Conservation (phyloP, 2,329 filamentous ascomycete genomes). For the Trichoderma koningiopsis region DNA sequence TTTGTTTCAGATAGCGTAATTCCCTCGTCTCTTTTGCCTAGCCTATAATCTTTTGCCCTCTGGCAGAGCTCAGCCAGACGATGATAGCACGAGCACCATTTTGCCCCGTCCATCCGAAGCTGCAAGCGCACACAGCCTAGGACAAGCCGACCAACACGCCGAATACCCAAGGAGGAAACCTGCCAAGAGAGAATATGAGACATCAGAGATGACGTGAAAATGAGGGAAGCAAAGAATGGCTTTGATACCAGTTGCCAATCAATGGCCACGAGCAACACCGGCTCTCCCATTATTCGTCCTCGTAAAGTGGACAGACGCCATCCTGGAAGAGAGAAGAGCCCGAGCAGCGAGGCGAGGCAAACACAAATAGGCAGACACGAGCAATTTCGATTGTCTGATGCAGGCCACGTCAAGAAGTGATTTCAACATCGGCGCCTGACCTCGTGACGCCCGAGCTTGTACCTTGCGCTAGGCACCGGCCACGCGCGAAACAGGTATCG, state of each 20-base stretch:
- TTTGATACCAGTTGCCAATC: not conserved
- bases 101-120: not conserved
- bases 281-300: not conserved
- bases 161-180: not conserved
- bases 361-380: not conserved
- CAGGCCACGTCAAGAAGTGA: constrained; percentile 13
- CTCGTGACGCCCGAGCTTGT: constrained; percentile 3
- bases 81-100: not conserved
- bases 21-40: not conserved
- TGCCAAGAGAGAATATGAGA: not conserved
- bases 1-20: not conserved
- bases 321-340: not conserved
- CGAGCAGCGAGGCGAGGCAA: not conserved
- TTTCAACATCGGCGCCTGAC: constrained; percentile 9
- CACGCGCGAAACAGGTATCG: not conserved
- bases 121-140: not conserved
- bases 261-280: not conserved
- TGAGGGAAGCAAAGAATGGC: not conserved
- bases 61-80: not conserved
- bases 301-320: not conserved
- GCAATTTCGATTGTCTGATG: not conserved
- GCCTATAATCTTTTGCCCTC: not conserved
- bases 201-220: constrained; percentile 8
- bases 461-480: constrained; percentile 18
- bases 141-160: not conserved